Conservation (phyloP, 345 rosid species). For the Zanthoxylum bungeanum region DNA sequence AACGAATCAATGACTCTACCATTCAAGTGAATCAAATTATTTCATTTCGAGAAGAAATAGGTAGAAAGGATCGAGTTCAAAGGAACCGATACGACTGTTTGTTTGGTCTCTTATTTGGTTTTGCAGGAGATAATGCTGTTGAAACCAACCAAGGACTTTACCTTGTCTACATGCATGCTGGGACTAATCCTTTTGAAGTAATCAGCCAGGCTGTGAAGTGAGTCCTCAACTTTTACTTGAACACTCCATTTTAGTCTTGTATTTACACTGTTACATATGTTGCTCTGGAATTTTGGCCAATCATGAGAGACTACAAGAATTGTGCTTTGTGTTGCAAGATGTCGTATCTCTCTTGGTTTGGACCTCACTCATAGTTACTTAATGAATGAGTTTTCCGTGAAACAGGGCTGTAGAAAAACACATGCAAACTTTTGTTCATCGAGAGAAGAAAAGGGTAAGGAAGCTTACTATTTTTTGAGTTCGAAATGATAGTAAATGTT, state of each 20-base stretch:
- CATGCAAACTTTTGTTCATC: constrained; percentile 83
- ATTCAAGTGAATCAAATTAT: constrained; percentile 24
- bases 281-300: background rate
- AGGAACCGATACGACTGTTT: constrained; percentile 36
- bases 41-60: constrained; percentile 27
- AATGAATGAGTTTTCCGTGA: no score
- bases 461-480: background rate
- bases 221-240: constrained; percentile 21
- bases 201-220: constrained; percentile 86
- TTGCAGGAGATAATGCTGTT: constrained; percentile 87
- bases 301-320: no score
- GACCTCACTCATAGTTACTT: no score
- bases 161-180: constrained; percentile 92
- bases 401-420: no score
- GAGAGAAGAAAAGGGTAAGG: constrained; percentile 83
- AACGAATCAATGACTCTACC: constrained; percentile 23
- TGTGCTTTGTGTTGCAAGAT: no score
- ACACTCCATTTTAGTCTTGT: background rate
- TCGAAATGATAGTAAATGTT: background rate
- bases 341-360: no score
- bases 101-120: constrained; percentile 35
- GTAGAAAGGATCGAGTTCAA: constrained; percentile 27
- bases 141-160: constrained; percentile 84
- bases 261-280: background rate
- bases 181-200: constrained; percentile 94